Evolutionary conservation across 768 basidiomycete species (phyloP).

Genomic region (Strobilomyces dryophilus): DNA sequence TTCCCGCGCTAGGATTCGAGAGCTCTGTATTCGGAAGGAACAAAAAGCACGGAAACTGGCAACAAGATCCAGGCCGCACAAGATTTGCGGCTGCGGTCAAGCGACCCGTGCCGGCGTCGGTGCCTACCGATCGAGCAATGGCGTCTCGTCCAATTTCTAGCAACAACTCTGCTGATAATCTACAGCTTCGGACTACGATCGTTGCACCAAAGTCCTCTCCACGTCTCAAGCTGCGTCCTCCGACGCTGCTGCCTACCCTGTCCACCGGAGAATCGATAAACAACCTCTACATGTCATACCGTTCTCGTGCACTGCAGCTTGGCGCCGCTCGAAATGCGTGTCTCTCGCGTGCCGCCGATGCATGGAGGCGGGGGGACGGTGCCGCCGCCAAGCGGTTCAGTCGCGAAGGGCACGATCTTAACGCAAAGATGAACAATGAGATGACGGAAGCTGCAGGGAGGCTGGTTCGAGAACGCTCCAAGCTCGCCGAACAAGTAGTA

Average conservation of each 20-base stretch:
- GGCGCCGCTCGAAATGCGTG: conserved; percentile 94
- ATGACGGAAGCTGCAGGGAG: conserved; percentile 81
- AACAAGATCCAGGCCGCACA: conserved; percentile 82
- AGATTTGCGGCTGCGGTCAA: conserved; percentile 91
- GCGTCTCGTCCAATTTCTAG: conserved; percentile 53
- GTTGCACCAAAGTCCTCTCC: conserved; percentile 81
- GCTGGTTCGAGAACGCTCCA: conserved; percentile 79
- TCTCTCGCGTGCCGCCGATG: conserved; percentile 91
- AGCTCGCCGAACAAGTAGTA: conserved; percentile 72
- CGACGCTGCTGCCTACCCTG: conserved; percentile 82
- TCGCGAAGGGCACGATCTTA: conserved; percentile 89
- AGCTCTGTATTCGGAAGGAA: conserved; percentile 34
- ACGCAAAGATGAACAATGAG: conserved; percentile 85
- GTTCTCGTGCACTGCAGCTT: conserved; percentile 83
- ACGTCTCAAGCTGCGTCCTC: conserved; percentile 78
- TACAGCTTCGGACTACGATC: conserved; percentile 64
- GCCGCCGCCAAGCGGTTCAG: conserved; percentile 94
- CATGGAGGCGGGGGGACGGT: conserved; percentile 93
- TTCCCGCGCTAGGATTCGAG: conserved; percentile 62
- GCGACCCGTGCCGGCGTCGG: conserved; percentile 39
- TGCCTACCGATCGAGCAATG: conserved; percentile 35
- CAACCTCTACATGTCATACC: conserved; percentile 83
- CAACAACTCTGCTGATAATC: conserved; percentile 47
- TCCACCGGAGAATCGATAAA: conserved; percentile 80
- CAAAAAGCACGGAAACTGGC: conserved; percentile 39